Base-by-base conservation (phyloP, 2,329 filamentous ascomycete genomes). In the Phoma sp. region DNA sequence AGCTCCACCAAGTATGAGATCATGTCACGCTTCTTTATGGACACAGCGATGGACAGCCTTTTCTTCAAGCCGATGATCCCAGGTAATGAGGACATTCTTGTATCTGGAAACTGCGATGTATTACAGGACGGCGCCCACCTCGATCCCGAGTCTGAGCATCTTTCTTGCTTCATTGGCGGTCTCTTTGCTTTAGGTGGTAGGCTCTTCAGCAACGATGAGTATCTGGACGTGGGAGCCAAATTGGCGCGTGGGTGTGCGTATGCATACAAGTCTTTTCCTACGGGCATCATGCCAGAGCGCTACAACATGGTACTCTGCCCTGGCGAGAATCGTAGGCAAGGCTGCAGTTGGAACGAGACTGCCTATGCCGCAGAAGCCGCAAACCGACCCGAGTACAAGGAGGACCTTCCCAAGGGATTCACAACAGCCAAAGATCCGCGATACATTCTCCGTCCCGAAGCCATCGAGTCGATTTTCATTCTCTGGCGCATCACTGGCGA, bases 171-270 rank as follows among this genome's bases (percentile, higher is more conserved):
- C 65, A 78, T 80, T 6, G 84, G 84, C 14, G 84, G 83, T 24
- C 84, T 86, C 78, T 82, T 84, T 58, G 83, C 80, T 0, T 68
- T 86, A 2, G 83, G 82, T 13, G 80, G 82, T 39, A 82, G 81
- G 57, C 64, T 85, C 1, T 85, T 86, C 67, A 72, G 77, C 23
- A 73, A 81, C 36, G 72, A 80, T 2, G 69, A 70, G 14, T 83
- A 86, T 60, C 70, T 86, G 54, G 75, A 80, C 2, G 77, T 83
- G 29, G 84, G 82, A 18, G 74, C 74, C 47, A 81, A 83, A 64
- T 72, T 86, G 24, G 83, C 83, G 0, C 79, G 85, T 41, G 84
- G 83, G 11, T 86, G 84, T 66, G 78, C 83, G 25, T 86, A 83
- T 79, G 80, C 83, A 2, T 86, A 86, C 64, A 77, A 81, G 57